phyloP scores from a whole-genome alignment of 139 green algal genomes.

The Ettlia oleoabundans region DNA sequence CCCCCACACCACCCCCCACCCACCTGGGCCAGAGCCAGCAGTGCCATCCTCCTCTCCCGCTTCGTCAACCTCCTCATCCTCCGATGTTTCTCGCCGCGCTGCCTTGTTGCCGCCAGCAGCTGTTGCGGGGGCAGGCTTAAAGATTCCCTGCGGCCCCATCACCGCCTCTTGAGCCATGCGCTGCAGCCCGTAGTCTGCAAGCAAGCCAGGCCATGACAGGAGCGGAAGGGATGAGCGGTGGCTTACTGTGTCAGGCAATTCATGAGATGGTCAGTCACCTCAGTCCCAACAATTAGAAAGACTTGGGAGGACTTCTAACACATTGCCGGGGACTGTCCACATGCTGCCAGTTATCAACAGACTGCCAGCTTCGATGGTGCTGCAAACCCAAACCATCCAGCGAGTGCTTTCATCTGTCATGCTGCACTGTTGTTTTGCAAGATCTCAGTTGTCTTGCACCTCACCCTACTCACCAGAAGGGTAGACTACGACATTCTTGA shows the following conservation, averaged over 20 bases:
- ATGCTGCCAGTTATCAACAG: background rate
- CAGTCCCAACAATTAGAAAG: background rate
- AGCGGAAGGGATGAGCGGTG: background rate
- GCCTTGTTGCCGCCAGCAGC: background rate
- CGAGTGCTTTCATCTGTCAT: no score
- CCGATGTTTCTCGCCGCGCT: background rate
- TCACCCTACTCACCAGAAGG: constrained; percentile 52
- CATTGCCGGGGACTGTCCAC: no score
- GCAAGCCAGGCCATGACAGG: background rate
- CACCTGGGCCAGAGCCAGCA: background rate
- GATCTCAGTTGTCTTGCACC: background rate
- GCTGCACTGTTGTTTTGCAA: background rate
- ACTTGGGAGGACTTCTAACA: no score
- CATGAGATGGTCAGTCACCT: no score
- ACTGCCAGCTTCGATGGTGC: background rate
- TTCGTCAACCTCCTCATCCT: constrained; percentile 39
- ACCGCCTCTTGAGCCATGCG: constrained; percentile 87
- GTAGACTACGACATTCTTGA: constrained; percentile 84
- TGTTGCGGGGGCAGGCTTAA: background rate
- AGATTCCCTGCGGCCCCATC: constrained; percentile 71
- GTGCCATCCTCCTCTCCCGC: constrained; percentile 28
- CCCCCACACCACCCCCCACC: constrained; percentile 12
- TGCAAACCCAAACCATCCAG: no score
- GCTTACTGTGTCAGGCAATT: background rate
- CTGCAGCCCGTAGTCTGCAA: constrained; percentile 87